Evolutionary conservation across 768 basidiomycete species (phyloP).

Genomic region (Termitomyces sp.): DNA sequence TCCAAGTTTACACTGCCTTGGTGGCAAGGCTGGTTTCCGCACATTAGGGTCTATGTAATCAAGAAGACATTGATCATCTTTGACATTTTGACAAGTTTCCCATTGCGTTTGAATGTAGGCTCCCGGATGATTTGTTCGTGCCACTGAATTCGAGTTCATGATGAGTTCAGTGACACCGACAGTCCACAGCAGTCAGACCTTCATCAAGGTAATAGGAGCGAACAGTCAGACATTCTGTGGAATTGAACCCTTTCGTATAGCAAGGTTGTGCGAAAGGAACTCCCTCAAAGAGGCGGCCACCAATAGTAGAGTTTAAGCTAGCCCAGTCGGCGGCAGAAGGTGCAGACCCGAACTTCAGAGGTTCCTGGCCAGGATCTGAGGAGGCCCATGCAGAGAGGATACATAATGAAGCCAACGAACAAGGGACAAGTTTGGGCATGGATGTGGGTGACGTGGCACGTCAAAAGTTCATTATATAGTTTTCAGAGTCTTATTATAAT

Average conservation of each 20-base stretch:
- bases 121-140: constrained; percentile 17
- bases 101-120: constrained; percentile 38
- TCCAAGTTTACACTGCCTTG: constrained; percentile 27
- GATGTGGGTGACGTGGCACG: background rate
- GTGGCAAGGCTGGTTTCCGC: constrained; percentile 15
- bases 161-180: background rate
- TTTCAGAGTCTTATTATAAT: background rate
- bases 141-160: constrained; percentile 3
- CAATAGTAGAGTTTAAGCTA: constrained; percentile 8
- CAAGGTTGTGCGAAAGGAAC: constrained; percentile 20
- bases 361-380: constrained; percentile 2
- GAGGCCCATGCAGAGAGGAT: background rate
- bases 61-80: constrained; percentile 40
- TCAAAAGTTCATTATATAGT: background rate
- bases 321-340: constrained; percentile 13
- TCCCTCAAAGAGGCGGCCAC: constrained; percentile 14
- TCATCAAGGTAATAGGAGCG: constrained; percentile 16
- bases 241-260: constrained; percentile 14
- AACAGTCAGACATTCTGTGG: constrained; percentile 11
- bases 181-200: constrained; percentile 5
- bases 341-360: background rate
- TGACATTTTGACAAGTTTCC: constrained; percentile 46
- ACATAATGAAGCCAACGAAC: background rate
- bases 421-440: background rate
- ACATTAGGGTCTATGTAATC: constrained; percentile 30